Evolutionary conservation across 2,329 filamentous ascomycete species (phyloP).

Genomic region (Lasiodiplodia sp.): DNA sequence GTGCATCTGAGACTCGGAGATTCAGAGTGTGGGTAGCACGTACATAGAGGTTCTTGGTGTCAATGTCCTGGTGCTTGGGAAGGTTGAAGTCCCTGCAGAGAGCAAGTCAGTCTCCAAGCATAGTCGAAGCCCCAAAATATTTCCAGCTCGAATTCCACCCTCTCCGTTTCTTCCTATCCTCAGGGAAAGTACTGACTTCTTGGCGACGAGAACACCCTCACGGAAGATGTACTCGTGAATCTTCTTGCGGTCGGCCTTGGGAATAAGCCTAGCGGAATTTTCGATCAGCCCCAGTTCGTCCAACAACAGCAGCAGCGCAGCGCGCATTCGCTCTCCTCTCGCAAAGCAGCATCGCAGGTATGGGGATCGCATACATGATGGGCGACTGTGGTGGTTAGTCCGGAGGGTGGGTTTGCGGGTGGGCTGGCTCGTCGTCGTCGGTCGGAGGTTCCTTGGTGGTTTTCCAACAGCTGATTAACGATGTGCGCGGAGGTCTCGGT

Average conservation of each 20-base stretch:
- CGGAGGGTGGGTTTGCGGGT: slow-evolving; percentile 26
- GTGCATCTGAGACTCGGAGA: background rate
- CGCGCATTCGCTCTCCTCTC: background rate
- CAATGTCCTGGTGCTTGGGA: slow-evolving; percentile 96
- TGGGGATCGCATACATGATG: slow-evolving; percentile 28
- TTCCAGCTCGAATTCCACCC: background rate
- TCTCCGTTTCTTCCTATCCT: background rate
- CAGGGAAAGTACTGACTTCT: slow-evolving; percentile 29
- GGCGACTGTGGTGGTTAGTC: slow-evolving; percentile 29
- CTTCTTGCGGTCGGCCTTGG: slow-evolving; percentile 99
- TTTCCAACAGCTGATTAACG: slow-evolving; percentile 22
- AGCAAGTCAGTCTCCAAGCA: slow-evolving; percentile 63
- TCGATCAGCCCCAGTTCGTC: slow-evolving; percentile 15
- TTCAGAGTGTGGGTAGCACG: slow-evolving; percentile 33
- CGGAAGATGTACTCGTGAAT: slow-evolving; percentile 99
- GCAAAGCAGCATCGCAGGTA: background rate
- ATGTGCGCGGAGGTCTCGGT: slow-evolving; percentile 26
- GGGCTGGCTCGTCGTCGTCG: slow-evolving; percentile 30
- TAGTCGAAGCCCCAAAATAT: slow-evolving; percentile 64
- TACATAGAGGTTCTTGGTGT: slow-evolving; percentile 98
- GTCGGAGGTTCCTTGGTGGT: slow-evolving; percentile 20
- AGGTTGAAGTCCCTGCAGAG: slow-evolving; percentile 95
- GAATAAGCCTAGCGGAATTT: slow-evolving; percentile 74
- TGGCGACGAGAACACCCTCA: slow-evolving; percentile 34
- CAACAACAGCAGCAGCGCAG: background rate